Evolutionary conservation across 2,329 filamentous ascomycete species (phyloP), one percentile per base, ranked within the genome.

Genomic region (Sporothrix luriei): DNA sequence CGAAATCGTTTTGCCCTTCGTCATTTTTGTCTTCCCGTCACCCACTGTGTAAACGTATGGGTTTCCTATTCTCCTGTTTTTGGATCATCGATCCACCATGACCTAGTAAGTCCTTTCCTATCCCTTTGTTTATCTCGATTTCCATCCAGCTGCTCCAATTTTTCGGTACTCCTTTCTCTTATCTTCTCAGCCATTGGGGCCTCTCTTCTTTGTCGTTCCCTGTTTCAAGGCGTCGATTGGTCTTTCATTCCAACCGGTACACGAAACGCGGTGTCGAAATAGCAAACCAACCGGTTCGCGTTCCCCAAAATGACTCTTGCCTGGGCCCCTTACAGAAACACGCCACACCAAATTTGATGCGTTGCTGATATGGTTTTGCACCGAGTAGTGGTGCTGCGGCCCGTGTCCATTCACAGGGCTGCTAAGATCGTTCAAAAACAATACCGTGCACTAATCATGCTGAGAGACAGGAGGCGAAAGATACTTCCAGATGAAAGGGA

Each of bases 41-140:
- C 6, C 33, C 33, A 33, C 33, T 33, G 33, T 9, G 33, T 33
- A 33, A 33, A 33, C 33, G 9, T 6, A 3, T 29, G 7, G 33
- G 2, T 38, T 38, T 40, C 40, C 11, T 13, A 38, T 66, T 62
- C 33, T 11, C 13, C 33, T 29, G 11, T 48, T 10, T 29, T 49
- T 21, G 24, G n/a, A 7, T 13, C 13, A 16, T 66, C 13, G 13
- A 26, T 46, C 40, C 21, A 16, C 38, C n/a, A 6, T 2, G 7
- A 3, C 38, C 21, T 1, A 4, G 6, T 38, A 13, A 46, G n/a
- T 62, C 57, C 57, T 62, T 62, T 62, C 26, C 46, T 62, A 62
- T 46, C 57, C 57, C 57, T 62, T 46, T 62, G 11, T 62, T 46
- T 46, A 46, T 46, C 57, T 26, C 24, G 21, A 19, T 62, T 62